These are phyloP conservation scores for Fraxinus ornus DNA, from an alignment of 305 asterid genomes.

Conservation along the genomic window DNA sequence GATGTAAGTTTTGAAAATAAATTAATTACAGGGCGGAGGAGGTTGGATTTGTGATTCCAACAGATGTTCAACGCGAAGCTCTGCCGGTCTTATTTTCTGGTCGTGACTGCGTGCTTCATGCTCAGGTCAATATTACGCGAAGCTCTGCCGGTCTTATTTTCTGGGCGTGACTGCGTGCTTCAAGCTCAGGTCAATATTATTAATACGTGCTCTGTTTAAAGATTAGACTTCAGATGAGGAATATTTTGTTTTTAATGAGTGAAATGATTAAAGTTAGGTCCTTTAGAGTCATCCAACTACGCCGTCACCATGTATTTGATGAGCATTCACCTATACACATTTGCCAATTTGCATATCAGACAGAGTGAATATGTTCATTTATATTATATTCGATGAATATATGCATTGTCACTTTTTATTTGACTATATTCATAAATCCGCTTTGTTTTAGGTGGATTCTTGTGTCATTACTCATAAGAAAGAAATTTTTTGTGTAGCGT, in stretches of 20 bases:
- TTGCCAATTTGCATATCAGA: not conserved
- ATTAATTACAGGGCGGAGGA: conserved; percentile 74
- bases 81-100: conserved; percentile 79
- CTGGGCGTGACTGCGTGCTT: conserved; percentile 81
- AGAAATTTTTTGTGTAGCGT: not conserved
- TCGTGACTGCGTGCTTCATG: conserved; percentile 81
- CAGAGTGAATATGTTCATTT: not conserved
- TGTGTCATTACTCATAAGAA: not conserved
- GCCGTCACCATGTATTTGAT: conserved; percentile 38
- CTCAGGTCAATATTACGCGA: conserved; percentile 69
- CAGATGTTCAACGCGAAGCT: conserved; percentile 68
- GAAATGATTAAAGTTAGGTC: conserved; percentile 10
- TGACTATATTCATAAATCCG: not conserved
- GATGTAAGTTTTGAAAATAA: not conserved
- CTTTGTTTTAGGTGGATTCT: conserved; percentile 18
- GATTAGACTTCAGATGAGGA: not conserved
- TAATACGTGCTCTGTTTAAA: not conserved
- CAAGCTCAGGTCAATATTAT: conserved; percentile 77
- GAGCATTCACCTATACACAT: not conserved
- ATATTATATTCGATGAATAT: not conserved
- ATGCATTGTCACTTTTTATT: not conserved
- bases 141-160: conserved; percentile 70
- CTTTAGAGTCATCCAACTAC: not conserved
- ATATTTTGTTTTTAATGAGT: conserved; percentile 13
- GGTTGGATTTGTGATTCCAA: conserved; percentile 65